Evolutionary conservation across 108 stramenopile species (phyloP), one percentile per base, ranked within the genome.

Genomic region (Nitzschia sp.): DNA sequence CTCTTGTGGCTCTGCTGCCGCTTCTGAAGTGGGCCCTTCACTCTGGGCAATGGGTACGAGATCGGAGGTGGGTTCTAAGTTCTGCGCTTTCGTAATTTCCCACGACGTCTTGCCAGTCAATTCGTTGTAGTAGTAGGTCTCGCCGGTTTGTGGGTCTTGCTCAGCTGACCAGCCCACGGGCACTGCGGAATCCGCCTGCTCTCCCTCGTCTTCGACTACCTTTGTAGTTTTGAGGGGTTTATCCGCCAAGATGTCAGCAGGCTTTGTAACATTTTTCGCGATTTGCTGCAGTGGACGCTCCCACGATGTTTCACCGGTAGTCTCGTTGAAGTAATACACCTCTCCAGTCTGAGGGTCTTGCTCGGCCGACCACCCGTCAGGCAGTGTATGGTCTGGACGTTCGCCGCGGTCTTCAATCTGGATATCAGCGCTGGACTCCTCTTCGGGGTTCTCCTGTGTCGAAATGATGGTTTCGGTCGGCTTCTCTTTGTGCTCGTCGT

Each of bases 61-160:
- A 41, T 41, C 38, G 9, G 38, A 9, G 6, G 38, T 41, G 6
- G 38, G 38, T n/a, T n/a, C n/a, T n/a, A n/a, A n/a, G n/a, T n/a
- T n/a, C n/a, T n/a, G n/a, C n/a, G n/a, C n/a, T n/a, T n/a, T n/a
- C n/a, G 79, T 68, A 31, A 30, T 46, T 33, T 74, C 76, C 77
- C 73, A 74, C 3, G 67, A 52, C 19, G 72, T 81, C 34, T 66
- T 60, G 8, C 50, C 46, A 35, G 67, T 66, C 17, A 30, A 47
- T 19, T 75, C 73, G 53, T 88, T 86, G 29, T 48, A 82, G 50
- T 75, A 88, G 56, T 88, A 88, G 3, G 58, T 38, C 50, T 79
- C 47, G 0, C 85, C 85, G 63, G 55, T 88, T 82, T 5, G 73
- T 23, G 48, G 48, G 19, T 50, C 19, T 50, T 50, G 38, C 48